Conservation (phyloP, 2,329 filamentous ascomycete genomes). For the Diaporthe humulicola region DNA sequence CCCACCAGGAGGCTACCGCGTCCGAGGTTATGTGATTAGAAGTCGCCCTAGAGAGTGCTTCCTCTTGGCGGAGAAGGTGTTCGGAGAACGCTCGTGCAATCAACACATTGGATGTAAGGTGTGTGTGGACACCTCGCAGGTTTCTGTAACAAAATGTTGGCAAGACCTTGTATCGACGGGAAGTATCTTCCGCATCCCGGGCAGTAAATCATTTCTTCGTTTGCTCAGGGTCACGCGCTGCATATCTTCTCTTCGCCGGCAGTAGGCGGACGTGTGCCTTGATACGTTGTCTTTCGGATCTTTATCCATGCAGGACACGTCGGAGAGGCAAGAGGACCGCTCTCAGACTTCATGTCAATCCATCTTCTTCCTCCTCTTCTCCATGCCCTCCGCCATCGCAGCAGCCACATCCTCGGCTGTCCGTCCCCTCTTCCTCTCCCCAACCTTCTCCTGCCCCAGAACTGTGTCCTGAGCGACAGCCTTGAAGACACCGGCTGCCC, state of each 20-base stretch:
- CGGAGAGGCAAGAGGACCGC: background rate
- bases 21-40: background rate
- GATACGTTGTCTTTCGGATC: background rate
- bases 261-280: background rate
- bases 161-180: background rate
- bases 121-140: background rate
- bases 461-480: slow-evolving; percentile 72
- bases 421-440: slow-evolving; percentile 38
- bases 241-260: background rate
- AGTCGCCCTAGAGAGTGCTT: background rate
- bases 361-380: slow-evolving; percentile 43
- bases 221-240: background rate
- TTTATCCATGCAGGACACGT: background rate
- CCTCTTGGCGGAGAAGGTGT: background rate
- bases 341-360: slow-evolving; percentile 29
- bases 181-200: background rate
- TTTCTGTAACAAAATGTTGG: background rate
- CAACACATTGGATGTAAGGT: background rate
- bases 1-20: background rate
- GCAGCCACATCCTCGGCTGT: slow-evolving; percentile 66
- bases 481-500: slow-evolving; percentile 72
- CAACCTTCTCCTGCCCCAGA: slow-evolving; percentile 57
- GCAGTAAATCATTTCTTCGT: background rate
- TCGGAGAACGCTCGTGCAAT: background rate
- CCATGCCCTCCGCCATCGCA: slow-evolving; percentile 59